phyloP scores from a whole-genome alignment of 257 asterid genomes.

The Nemophila menziesii region DNA sequence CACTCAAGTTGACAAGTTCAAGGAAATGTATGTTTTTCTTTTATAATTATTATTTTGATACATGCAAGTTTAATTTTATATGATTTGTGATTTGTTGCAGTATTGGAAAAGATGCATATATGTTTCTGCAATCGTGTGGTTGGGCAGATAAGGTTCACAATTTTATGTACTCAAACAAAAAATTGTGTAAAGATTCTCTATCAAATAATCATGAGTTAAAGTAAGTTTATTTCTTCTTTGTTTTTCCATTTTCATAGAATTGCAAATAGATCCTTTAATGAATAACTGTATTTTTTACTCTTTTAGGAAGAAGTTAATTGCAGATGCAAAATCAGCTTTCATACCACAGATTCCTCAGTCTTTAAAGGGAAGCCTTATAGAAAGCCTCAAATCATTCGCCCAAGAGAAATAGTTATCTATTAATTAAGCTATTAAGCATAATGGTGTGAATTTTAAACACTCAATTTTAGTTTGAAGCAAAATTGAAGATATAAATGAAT shows the following conservation, averaged over 20 bases:
- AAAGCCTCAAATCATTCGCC: slow-evolving; percentile 38
- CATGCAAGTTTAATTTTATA: too few relatives aligned
- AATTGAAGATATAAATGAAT: too few relatives aligned
- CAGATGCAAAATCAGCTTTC: slow-evolving; percentile 50
- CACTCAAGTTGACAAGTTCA: slow-evolving; percentile 56
- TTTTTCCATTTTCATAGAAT: too few relatives aligned
- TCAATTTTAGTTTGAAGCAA: neutral
- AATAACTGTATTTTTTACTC: too few relatives aligned
- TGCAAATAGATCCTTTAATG: too few relatives aligned
- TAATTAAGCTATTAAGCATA: slow-evolving; percentile 20
- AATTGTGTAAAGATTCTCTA: slow-evolving; percentile 31
- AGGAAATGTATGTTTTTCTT: slow-evolving; percentile 70
- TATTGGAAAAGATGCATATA: slow-evolving; percentile 65
- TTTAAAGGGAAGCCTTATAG: slow-evolving; percentile 49
- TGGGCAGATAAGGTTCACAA: slow-evolving; percentile 65
- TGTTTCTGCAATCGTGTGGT: slow-evolving; percentile 56
- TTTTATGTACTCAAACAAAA: slow-evolving; percentile 61
- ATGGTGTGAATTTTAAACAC: too few relatives aligned
- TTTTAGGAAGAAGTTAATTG: slow-evolving; percentile 53
- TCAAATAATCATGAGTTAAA: slow-evolving; percentile 36
- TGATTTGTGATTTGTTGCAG: slow-evolving; percentile 42
- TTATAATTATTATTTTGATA: too few relatives aligned
- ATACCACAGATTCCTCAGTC: slow-evolving; percentile 55
- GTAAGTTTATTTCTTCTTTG: slow-evolving; percentile 35
- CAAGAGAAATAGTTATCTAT: slow-evolving; percentile 38